Evolutionary conservation across 257 asterid genomes (phyloP), one percentile per base, ranked within the genome.

Genomic region (Forsythia suspensa): DNA sequence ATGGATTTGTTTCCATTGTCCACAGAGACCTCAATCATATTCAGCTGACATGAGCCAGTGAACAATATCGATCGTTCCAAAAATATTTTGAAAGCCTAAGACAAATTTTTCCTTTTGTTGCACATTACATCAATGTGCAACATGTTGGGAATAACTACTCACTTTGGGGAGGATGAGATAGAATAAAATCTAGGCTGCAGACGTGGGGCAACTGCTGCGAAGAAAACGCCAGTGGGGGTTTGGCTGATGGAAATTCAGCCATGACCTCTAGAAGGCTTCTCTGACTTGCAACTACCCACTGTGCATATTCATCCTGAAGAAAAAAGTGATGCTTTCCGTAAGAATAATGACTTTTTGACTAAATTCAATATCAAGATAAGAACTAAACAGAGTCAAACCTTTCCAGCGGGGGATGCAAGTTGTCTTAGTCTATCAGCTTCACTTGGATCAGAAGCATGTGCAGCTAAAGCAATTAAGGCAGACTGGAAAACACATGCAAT

Each of bases 121-220:
- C 63, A 52, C 24, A 29, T 29, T 29, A 29, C 34, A 29, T 29
- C 18, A 52, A 46, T 46, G 52, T 12, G 52, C 52, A 46, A 76
- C 36, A 67, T 4, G 68, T 4, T 16, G 5, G 42, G 6, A 55
- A 77, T 5, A 63, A 36, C 24, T 38, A 80, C 88, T 86, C 80
- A 96, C 99, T 91, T 91, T 75, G 96, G 96, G 72, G 99, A 96
- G 74, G 99, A 96, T 37, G 99, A 96, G 76, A 96, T 94, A n/a
- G 99, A 96, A 84, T 96, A 96, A 81, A 89, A 96, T 88, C 99
- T 87, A 29, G 99, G 94, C 76, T 92, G 99, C 70, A 96, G 78
- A 18, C 98, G 97, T 61, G 97, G 98, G 76, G 97, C 94, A 82
- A 96, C 80, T 34, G 92, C 95, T 7, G 99, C 99, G 71, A 96